These are phyloP conservation scores for Cupressus sempervirens DNA, from an alignment of 75 land plant genomes.

Conservation along the genomic window DNA sequence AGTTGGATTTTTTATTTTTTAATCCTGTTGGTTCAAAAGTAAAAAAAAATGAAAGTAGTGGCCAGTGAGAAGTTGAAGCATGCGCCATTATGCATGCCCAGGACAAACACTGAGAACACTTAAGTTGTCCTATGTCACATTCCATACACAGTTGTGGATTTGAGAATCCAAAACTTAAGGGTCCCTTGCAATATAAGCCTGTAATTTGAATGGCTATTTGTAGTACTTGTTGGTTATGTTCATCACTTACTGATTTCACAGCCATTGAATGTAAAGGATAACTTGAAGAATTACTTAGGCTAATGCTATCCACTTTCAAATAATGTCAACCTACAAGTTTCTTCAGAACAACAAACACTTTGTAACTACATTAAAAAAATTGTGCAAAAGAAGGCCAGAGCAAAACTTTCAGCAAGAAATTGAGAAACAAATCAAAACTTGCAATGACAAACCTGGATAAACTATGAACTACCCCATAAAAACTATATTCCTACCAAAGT, in stretches of 20 bases:
- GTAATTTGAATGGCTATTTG: neutral
- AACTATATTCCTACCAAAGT: neutral
- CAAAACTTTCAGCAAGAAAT: neutral
- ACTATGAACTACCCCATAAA: neutral
- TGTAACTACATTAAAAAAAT: neutral
- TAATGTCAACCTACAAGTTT: neutral
- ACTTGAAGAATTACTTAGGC: neutral
- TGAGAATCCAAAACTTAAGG: neutral
- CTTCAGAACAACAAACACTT: neutral
- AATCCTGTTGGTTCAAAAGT: conserved; percentile 3
- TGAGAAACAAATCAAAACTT: neutral
- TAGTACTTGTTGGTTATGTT: neutral
- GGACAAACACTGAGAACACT: neutral
- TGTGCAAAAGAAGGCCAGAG: neutral
- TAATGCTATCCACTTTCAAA: too few relatives aligned
- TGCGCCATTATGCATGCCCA: neutral
- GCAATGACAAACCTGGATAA: neutral
- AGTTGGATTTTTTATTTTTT: conserved; percentile 55
- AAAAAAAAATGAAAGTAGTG: neutral
- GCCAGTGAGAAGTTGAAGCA: neutral
- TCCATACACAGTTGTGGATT: neutral
- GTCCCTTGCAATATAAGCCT: neutral
- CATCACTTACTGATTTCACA: neutral
- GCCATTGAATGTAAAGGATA: too few relatives aligned
- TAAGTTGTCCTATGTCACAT: neutral